phyloP scores from a whole-genome alignment of 352 stramenopile genomes.

The Phytopythium boreale region DNA sequence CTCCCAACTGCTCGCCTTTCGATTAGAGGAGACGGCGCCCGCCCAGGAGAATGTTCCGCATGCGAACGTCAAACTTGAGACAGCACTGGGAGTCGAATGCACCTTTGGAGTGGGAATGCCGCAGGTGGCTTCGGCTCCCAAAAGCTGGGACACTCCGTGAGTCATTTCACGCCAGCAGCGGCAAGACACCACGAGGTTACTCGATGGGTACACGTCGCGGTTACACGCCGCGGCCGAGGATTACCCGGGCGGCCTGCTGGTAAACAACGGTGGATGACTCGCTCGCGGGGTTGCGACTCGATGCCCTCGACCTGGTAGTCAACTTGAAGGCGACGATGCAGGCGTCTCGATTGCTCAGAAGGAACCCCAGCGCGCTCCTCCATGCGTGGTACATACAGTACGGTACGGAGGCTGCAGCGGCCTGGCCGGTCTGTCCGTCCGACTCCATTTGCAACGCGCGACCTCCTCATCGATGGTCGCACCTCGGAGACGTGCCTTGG shows the following conservation, averaged over 20 bases:
- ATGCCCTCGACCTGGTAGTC: too few relatives aligned
- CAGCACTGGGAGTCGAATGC: background rate
- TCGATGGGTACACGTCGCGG: background rate
- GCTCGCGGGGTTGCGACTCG: too few relatives aligned
- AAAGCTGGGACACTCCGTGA: background rate
- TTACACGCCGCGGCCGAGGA: background rate
- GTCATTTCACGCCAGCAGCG: background rate
- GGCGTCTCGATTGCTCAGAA: background rate
- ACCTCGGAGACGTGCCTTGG: too few relatives aligned
- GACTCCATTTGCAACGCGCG: too few relatives aligned
- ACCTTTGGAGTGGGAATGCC: background rate
- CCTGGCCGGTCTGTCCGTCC: background rate
- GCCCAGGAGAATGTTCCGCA: too few relatives aligned
- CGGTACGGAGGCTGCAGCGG: background rate
- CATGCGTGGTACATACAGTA: background rate
- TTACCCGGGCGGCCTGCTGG: background rate
- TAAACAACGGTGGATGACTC: background rate
- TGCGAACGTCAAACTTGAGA: too few relatives aligned
- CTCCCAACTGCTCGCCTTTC: too few relatives aligned
- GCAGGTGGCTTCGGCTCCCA: too few relatives aligned
- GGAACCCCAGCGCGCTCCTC: background rate
- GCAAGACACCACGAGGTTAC: too few relatives aligned
- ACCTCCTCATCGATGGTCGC: background rate
- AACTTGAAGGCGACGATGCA: background rate
- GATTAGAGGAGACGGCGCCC: too few relatives aligned